phyloP scores from a whole-genome alignment of 257 asterid species.

The Penstemon davidsonii region DNA sequence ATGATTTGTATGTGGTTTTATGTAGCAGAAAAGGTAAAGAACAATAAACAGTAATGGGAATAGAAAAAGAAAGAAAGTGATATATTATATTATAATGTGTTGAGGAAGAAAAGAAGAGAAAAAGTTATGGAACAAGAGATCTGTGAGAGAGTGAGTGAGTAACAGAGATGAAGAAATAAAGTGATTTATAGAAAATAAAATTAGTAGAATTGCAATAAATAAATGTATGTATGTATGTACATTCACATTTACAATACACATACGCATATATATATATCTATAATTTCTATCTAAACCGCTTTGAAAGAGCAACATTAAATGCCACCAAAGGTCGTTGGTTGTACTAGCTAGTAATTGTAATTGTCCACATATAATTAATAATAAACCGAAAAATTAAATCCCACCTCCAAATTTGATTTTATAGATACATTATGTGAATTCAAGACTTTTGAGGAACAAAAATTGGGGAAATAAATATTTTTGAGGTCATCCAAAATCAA shows the following conservation, averaged over 20 bases:
- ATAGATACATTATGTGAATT: background rate
- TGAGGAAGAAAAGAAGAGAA: background rate
- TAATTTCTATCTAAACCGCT: background rate
- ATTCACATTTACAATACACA: background rate
- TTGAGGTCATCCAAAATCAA: slow-evolving; percentile 3
- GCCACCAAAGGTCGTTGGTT: slow-evolving; percentile 50
- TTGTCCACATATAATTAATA: background rate
- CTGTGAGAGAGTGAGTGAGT: slow-evolving; percentile 27
- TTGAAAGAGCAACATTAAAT: slow-evolving; percentile 40
- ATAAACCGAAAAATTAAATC: background rate
- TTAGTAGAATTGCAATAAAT: slow-evolving; percentile 43
- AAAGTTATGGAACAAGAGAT: background rate
- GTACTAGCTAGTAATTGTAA: background rate
- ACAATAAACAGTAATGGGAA: background rate
- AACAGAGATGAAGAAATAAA: slow-evolving; percentile 35
- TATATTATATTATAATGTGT: background rate
- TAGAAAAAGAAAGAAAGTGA: background rate
- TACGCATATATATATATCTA: background rate
- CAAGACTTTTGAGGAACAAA: background rate
- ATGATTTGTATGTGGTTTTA: background rate
- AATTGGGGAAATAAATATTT: background rate
- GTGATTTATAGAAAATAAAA: slow-evolving; percentile 41
- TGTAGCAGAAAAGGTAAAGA: background rate
- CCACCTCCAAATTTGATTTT: background rate
- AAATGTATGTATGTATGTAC: slow-evolving; percentile 14